Evolutionary conservation across 257 asterid species (phyloP), one percentile per base, ranked within the genome.

Genomic region (Solanum bulbocastanum): DNA sequence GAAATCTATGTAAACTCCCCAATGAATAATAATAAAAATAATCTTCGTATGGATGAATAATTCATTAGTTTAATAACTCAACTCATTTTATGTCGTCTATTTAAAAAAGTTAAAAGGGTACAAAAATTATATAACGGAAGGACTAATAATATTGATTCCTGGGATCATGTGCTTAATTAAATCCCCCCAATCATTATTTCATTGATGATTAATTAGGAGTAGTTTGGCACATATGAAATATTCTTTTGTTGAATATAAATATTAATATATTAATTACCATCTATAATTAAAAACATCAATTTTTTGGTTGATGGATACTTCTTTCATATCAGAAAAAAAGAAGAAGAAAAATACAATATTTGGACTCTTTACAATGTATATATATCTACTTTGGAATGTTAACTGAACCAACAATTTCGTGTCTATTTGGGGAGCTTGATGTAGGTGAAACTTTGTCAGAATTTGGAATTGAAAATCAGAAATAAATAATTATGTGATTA

Each of bases 301-400:
- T 81, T 52, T 30, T 30, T 81, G 68, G 7, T 27, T 44, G 84
- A 79, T 79, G 39, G 39, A 79, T 44, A 10, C 15, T 79, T n/a
- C 39, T 56, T 25, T 79, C 23, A 5, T 79, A 44, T 79, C 25
- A 25, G 65, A 23, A 39, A 68, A 65, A 66, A 12, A 40, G 46
- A 4, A n/a, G 18, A 33, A 73, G 5, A 30, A 78, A 81, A 27
- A 42, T 13, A 25, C 65, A 27, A 18, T 46, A 30, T 25, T 46
- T 81, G 68, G 85, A 46, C 85, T 81, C 85, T 81, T 81, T 81
- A 16, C 85, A 81, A 81, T 81, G 85, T 46, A 81, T 81, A 49
- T 81, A 65, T 46, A 81, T 46, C 85, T 30, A 81, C 85, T 30
- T 46, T 18, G 85, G 85, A 81, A 81, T 46, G 62, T 81, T 81